Percentiles rank a stretch among this genome's conserved stretches.
Evolutionary conservation across 352 stramenopile species (phyloP).

Genomic region (Lagenidium sp.): DNA sequence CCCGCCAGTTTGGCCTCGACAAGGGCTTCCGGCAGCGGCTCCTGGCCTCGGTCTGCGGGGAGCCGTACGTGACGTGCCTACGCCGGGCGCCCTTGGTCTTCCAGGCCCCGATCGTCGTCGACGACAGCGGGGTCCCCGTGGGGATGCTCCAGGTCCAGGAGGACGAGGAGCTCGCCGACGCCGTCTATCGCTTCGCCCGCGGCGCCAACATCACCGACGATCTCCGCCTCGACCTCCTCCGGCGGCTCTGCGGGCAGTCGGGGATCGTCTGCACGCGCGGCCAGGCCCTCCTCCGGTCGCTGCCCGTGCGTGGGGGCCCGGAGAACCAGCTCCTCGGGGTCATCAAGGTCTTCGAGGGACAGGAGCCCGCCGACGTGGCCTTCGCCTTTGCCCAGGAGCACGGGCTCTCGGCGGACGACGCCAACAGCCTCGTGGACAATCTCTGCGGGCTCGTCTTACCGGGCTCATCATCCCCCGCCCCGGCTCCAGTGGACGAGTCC

Average conservation of each 20-base stretch:
- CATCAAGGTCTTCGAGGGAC: conserved; percentile 51
- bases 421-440: conserved; percentile 35
- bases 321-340: conserved; percentile 25
- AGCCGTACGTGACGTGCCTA: conserved; percentile 46
- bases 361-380: conserved; percentile 63
- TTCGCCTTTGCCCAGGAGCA: conserved; percentile 58
- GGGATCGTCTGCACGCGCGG: conserved; percentile 52
- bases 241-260: conserved; percentile 42
- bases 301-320: conserved; percentile 27
- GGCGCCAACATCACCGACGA: conserved; percentile 38
- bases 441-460: conserved; percentile 42
- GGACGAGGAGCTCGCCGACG: conserved; percentile 64
- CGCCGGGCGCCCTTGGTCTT: conserved; percentile 38
- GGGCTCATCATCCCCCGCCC: conserved; percentile 10
- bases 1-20: conserved; percentile 17
- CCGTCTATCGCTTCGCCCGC: conserved; percentile 41
- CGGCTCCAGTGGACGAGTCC: conserved; percentile 2
- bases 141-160: conserved; percentile 35
- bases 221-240: conserved; percentile 36
- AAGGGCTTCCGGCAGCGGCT: conserved; percentile 36
- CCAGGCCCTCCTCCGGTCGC: conserved; percentile 36
- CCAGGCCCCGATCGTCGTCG: conserved; percentile 36
- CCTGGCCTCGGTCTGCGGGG: conserved; percentile 31
- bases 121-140: conserved; percentile 26
- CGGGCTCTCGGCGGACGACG: conserved; percentile 21